Percentiles rank a stretch among this genome's conserved stretches.
Evolutionary conservation across 2,329 filamentous ascomycete genomes (phyloP).

Genomic region (Pyricularia grisea): DNA sequence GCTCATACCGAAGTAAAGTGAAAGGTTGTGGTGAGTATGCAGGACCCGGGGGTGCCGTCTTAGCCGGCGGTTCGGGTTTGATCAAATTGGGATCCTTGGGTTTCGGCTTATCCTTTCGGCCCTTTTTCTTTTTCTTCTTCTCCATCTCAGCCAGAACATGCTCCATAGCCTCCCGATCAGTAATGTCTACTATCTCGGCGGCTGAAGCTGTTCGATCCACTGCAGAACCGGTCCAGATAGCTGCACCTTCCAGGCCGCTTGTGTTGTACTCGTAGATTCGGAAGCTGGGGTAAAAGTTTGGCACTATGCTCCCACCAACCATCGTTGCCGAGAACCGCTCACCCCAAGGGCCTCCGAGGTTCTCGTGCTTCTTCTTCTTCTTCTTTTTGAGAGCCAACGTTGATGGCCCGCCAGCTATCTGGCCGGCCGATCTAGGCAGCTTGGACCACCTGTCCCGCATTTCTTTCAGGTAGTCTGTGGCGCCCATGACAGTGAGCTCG

Average conservation of each 20-base stretch:
- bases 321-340: conserved; percentile 78
- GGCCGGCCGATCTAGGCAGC: conserved; percentile 48
- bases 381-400: conserved; percentile 5
- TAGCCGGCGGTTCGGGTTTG: conserved; percentile 64
- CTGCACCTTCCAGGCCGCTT: conserved; percentile 55
- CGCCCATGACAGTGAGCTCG: conserved; percentile 55
- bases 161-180: conserved; percentile 13
- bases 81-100: conserved; percentile 51
- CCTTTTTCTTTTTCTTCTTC: conserved; percentile 29
- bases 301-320: conserved; percentile 80
- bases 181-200: conserved; percentile 8
- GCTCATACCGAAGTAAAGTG: conserved; percentile 70
- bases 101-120: conserved; percentile 35
- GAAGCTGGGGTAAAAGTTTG: conserved; percentile 83
- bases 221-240: conserved; percentile 30
- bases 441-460: conserved; percentile 70
- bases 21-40: conserved; percentile 82
- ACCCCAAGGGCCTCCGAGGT: conserved; percentile 46
- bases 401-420: not conserved
- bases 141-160: conserved; percentile 16
- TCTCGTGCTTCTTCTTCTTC: conserved; percentile 15
- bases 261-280: conserved; percentile 95
- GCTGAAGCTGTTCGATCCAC: conserved; percentile 11
- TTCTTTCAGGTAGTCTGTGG: conserved; percentile 70
- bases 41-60: conserved; percentile 67